Conservation (phyloP, 331 rosid species). For the Ulmus americana region DNA sequence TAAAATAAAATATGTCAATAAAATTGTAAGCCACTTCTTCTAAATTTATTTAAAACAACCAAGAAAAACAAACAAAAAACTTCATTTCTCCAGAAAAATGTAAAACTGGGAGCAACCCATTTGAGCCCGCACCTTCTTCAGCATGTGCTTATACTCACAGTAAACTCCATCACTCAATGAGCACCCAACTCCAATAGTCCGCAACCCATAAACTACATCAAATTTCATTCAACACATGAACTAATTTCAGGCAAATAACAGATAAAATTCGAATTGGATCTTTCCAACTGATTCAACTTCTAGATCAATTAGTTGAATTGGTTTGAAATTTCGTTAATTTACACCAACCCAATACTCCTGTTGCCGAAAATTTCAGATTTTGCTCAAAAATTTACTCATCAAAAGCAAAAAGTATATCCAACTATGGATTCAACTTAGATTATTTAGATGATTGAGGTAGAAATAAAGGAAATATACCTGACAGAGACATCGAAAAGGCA, state of each 20-base stretch:
- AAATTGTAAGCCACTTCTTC: background rate
- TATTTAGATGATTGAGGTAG: background rate
- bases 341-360: background rate
- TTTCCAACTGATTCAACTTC: background rate
- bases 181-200: conserved; percentile 1
- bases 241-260: background rate
- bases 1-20: background rate
- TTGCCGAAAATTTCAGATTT: background rate
- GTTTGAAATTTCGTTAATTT: background rate
- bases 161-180: conserved; percentile 3
- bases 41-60: background rate
- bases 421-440: background rate
- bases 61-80: background rate
- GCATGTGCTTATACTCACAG: background rate
- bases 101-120: background rate
- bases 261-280: conserved; percentile 1
- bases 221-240: background rate
- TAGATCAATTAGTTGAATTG: background rate
- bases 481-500: conserved; percentile 26
- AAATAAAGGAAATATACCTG: conserved; percentile 21
- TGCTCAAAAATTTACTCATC: background rate
- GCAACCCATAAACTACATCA: background rate
- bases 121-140: conserved; percentile 5
- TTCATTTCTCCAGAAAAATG: background rate
- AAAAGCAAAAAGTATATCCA: background rate